These are phyloP conservation scores for Podaxis rugospora DNA, from an alignment of 768 basidiomycete species.

Conservation along the genomic window DNA sequence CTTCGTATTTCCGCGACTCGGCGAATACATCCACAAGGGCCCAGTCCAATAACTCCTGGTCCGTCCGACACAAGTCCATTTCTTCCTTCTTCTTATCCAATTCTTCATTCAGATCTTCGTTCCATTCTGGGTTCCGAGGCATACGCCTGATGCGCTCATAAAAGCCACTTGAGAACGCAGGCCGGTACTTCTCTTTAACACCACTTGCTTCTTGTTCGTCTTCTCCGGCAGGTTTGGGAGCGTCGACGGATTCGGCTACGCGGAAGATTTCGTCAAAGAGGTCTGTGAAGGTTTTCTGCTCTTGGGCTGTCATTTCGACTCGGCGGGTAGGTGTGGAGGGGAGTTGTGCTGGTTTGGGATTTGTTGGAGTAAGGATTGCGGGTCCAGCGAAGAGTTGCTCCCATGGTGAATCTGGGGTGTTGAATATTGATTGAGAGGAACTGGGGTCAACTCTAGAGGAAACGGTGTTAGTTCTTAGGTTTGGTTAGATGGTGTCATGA, in stretches of 20 bases:
- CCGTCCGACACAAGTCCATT: slow-evolving; percentile 65
- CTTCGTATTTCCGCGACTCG: slow-evolving; percentile 47
- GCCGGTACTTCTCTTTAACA: background rate
- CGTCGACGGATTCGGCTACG: slow-evolving; percentile 2
- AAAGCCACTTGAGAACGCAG: slow-evolving; percentile 20
- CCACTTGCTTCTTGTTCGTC: background rate
- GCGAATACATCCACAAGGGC: slow-evolving; percentile 64
- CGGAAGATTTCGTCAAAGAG: slow-evolving; percentile 11
- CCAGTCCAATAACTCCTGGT: slow-evolving; percentile 73
- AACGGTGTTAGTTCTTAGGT: background rate
- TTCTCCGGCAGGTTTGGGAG: background rate
- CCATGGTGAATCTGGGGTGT: slow-evolving; percentile 11
- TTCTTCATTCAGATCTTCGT: slow-evolving; percentile 45
- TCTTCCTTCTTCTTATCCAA: slow-evolving; percentile 70
- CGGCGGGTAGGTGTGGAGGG: slow-evolving; percentile 6
- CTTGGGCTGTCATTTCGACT: slow-evolving; percentile 15
- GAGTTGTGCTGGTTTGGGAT: background rate
- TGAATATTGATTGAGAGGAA: slow-evolving; percentile 12
- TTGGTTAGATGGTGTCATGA: background rate
- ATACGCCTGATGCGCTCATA: slow-evolving; percentile 54
- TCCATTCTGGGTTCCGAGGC: slow-evolving; percentile 50
- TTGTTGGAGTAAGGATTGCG: background rate
- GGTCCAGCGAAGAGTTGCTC: slow-evolving; percentile 14
- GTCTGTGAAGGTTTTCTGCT: slow-evolving; percentile 22
- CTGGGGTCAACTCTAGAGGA: background rate